Conservation (phyloP, 2,329 filamentous ascomycete genomes). For the Cladorrhinum sp. region DNA sequence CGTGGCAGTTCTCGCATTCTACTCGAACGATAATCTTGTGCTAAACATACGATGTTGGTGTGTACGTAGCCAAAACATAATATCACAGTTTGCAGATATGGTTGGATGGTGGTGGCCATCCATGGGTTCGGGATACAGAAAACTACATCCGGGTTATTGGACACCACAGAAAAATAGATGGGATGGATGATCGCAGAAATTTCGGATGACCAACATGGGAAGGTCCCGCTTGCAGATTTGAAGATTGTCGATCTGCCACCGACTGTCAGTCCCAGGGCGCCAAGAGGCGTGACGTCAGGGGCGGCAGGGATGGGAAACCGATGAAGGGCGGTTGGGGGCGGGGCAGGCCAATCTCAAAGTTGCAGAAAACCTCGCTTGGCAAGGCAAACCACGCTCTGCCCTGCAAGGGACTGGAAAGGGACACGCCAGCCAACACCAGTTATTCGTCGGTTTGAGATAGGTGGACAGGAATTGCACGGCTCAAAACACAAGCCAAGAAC, state of each 20-base stretch:
- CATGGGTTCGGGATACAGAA: not conserved
- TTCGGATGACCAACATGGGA: conserved; percentile 11
- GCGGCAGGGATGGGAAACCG: conserved; percentile 10
- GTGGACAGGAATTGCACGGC: not conserved
- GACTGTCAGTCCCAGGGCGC: not conserved
- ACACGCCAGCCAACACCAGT: not conserved
- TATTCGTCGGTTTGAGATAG: conserved; percentile 7
- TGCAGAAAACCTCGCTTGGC: not conserved
- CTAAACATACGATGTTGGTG: not conserved
- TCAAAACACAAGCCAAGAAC: not conserved
- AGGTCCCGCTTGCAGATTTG: conserved; percentile 12
- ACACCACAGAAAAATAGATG: not conserved
- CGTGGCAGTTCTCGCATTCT: not conserved
- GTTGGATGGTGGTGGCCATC: not conserved
- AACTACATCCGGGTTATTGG: not conserved
- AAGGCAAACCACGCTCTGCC: not conserved
- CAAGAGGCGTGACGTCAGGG: conserved; percentile 21
- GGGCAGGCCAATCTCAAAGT: not conserved
- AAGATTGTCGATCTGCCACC: conserved; percentile 9
- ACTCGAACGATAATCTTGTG: not conserved
- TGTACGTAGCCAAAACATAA: too few relatives aligned
- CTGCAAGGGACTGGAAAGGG: conserved; percentile 6
- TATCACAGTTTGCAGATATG: too few relatives aligned
- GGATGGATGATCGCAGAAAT: not conserved
- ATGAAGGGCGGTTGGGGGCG: conserved; percentile 9